Conservation (phyloP, 345 rosid species). For the Jatropha curcas region DNA sequence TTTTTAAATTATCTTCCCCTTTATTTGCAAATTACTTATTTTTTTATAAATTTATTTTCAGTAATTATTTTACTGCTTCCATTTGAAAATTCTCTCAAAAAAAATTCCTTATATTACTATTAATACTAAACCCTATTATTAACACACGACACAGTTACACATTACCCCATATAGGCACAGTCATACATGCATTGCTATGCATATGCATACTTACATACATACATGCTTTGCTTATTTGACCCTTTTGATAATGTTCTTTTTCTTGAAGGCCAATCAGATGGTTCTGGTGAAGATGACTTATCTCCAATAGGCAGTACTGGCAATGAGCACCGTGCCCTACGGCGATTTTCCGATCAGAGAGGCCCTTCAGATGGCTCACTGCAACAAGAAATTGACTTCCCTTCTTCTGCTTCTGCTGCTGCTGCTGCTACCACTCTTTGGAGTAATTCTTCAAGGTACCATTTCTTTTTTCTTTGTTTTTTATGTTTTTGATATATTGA, state of each 20-base stretch:
- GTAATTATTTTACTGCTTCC: not conserved
- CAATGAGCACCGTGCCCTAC: slow-evolving; percentile 32
- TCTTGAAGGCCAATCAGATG: slow-evolving; percentile 57
- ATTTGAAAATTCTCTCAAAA: slow-evolving; percentile 3
- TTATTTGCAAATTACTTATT: too few relatives aligned
- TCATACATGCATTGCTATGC: too few relatives aligned
- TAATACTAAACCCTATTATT: slow-evolving; percentile 9
- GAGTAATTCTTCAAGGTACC: slow-evolving; percentile 81
- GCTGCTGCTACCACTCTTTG: slow-evolving; percentile 48
- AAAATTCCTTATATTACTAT: not conserved
- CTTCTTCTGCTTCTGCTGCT: slow-evolving; percentile 43
- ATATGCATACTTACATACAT: not conserved
- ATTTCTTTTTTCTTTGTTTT: too few relatives aligned
- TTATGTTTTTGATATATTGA: too few relatives aligned
- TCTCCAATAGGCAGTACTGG: slow-evolving; percentile 39
- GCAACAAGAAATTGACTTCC: slow-evolving; percentile 49
- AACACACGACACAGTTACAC: slow-evolving; percentile 8
- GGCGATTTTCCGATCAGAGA: slow-evolving; percentile 43
- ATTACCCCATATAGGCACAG: not conserved
- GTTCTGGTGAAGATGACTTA: slow-evolving; percentile 74
- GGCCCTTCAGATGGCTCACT: slow-evolving; percentile 41
- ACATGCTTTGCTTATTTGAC: not conserved
- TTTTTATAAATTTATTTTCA: not conserved
- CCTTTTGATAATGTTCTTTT: not conserved
- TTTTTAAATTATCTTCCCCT: not conserved